Base-by-base conservation (phyloP, 371 early-diverging fungal genomes). In the Mucor plumbeus region DNA sequence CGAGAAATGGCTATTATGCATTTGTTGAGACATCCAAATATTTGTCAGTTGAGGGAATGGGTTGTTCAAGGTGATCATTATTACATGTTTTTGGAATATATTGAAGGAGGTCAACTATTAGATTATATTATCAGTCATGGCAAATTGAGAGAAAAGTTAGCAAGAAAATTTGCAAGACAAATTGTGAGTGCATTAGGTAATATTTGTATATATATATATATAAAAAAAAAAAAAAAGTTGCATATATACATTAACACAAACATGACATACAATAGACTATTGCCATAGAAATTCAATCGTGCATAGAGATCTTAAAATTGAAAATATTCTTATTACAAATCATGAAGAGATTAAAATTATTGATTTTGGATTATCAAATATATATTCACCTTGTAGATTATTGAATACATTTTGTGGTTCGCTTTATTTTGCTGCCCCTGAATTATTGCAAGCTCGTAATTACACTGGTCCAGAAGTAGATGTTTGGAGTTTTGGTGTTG, bases 271-370 rank as follows among this genome's bases (percentile, higher is more conserved):
- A 56, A 41, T 19, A 75, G 83, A 84, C 55, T 90, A 86, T 59
- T 83, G 88, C 39, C 90, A 88, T 71, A 71, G 83, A 41, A 83
- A 93, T 70, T 86, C 85, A 19, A 90, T 93, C 65, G 92, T 91
- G 11, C 93, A 94, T 75, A 62, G 80, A 81, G 99, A 99, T 78
- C 85, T 99, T 59, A 99, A 99, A 77, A 99, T 99, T 1, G 99
- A 97, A 74, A 98, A 99, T 75, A 95, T 98, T 54, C 68, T 99
- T 59, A 83, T 99, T n/a, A 91, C 79, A 10, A 65, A 78, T 36
- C 66, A 74, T 63, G 87, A 88, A 59, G 67, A 80, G 43, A 84
- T 90, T 55, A 89, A 87, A 61, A 79, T 94, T 21, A 86, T 92
- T 17, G 97, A 96, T 69, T 96, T 96, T 80, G 97, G 97, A 0